A percentile compares a stretch with the other conserved stretches of the same genome.
These are phyloP conservation scores for Populus davidiana DNA, from an alignment of 345 rosid genomes.

Conservation along the genomic window DNA sequence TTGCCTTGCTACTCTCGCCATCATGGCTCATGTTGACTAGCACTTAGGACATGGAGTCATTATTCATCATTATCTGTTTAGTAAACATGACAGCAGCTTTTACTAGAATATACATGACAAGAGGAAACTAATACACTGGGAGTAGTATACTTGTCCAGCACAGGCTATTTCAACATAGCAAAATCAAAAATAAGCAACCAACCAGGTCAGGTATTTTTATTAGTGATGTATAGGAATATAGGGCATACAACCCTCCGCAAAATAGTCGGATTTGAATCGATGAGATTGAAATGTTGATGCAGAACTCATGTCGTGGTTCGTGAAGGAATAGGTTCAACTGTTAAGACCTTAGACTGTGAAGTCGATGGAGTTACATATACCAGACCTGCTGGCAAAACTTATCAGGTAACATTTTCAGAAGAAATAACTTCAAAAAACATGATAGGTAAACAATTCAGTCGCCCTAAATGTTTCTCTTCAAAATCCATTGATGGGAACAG, in stretches of 20 bases:
- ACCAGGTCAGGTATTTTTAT: slow-evolving; percentile 34
- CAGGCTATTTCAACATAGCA: slow-evolving; percentile 13
- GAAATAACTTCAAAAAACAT: slow-evolving; percentile 17
- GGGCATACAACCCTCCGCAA: slow-evolving; percentile 47
- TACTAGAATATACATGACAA: slow-evolving; percentile 14
- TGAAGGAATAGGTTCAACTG: slow-evolving; percentile 51
- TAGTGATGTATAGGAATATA: slow-evolving; percentile 34
- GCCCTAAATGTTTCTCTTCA: neutral
- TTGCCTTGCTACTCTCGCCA: neutral
- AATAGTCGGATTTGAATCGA: slow-evolving; percentile 53
- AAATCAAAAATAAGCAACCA: slow-evolving; percentile 23
- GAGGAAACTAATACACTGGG: slow-evolving; percentile 11
- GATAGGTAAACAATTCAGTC: slow-evolving; percentile 14
- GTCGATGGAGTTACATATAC: slow-evolving; percentile 69
- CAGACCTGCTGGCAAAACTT: slow-evolving; percentile 69
- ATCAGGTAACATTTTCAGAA: slow-evolving; percentile 45
- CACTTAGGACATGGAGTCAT: neutral
- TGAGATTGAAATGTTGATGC: slow-evolving; percentile 55
- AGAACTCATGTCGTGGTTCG: slow-evolving; percentile 40
- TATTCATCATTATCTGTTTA: neutral
- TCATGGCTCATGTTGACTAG: neutral
- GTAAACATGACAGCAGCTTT: neutral
- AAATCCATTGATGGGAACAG: slow-evolving; percentile 1
- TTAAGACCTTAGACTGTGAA: slow-evolving; percentile 61
- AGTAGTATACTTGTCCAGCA: neutral